Conservation (phyloP, 768 basidiomycete genomes). For the Cystobasidium ongulense region DNA sequence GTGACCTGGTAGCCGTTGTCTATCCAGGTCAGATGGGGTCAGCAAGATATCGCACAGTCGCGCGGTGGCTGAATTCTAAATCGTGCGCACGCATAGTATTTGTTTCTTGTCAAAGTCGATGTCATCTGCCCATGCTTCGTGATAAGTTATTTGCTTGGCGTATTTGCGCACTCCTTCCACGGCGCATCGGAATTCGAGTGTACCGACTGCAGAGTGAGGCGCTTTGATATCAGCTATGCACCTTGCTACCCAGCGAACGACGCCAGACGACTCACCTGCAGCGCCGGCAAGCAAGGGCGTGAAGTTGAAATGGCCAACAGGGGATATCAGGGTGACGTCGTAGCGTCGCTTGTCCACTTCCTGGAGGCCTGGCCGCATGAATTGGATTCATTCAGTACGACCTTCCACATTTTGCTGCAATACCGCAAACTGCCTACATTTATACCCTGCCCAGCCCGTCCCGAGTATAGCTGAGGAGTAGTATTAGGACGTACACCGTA, state of each 20-base stretch:
- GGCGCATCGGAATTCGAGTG: constrained; percentile 70
- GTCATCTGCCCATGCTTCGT: constrained; percentile 44
- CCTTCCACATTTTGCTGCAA: background rate
- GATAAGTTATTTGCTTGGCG: constrained; percentile 32
- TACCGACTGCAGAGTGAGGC: constrained; percentile 56
- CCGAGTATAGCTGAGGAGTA: constrained; percentile 21
- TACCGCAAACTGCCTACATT: background rate
- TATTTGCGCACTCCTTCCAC: constrained; percentile 61
- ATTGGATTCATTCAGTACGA: background rate
- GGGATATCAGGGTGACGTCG: constrained; percentile 37
- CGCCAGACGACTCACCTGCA: background rate
- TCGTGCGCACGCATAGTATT: constrained; percentile 23
- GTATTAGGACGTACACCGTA: background rate
- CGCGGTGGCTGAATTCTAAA: background rate
- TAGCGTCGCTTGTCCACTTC: constrained; percentile 43
- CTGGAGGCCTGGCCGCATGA: background rate
- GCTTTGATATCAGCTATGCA: background rate
- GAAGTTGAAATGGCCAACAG: constrained; percentile 36
- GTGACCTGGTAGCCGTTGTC: background rate
- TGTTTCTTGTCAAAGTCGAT: constrained; percentile 39
- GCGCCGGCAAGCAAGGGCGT: constrained; percentile 58
- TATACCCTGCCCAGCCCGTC: constrained; percentile 27
- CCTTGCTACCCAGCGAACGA: background rate
- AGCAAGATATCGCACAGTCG: background rate
- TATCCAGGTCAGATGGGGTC: background rate